phyloP scores from a whole-genome alignment of 2,329 filamentous ascomycete genomes.

The Aureobasidium sp. region DNA sequence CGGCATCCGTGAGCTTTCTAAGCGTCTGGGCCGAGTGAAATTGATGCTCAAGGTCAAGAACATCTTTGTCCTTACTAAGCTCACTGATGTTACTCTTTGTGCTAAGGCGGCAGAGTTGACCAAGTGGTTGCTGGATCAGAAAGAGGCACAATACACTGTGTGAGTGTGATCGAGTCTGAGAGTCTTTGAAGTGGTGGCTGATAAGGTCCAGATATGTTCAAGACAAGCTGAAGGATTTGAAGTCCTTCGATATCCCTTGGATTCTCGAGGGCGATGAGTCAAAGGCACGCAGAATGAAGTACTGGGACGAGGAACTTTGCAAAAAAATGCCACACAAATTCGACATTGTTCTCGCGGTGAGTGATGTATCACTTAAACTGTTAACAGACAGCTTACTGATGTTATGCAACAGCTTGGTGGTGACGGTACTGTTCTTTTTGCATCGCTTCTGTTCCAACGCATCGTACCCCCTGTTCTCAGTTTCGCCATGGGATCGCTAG shows the following conservation, averaged over 20 bases:
- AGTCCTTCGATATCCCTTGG: constrained; percentile 63
- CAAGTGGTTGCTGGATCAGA: constrained; percentile 66
- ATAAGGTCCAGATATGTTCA: constrained; percentile 52
- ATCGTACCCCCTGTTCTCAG: constrained; percentile 77
- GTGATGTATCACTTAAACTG: constrained; percentile 12
- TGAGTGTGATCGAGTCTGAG: constrained; percentile 32
- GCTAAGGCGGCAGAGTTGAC: constrained; percentile 66
- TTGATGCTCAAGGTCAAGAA: constrained; percentile 72
- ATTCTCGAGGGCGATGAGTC: constrained; percentile 54
- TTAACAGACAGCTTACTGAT: neutral
- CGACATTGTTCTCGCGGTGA: constrained; percentile 77
- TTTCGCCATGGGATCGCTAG: constrained; percentile 74
- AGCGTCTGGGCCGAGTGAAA: constrained; percentile 73
- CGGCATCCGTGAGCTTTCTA: constrained; percentile 83
- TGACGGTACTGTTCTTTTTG: constrained; percentile 80
- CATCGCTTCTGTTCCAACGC: constrained; percentile 85
- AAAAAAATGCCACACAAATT: constrained; percentile 72
- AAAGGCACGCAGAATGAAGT: constrained; percentile 55
- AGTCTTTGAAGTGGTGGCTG: neutral
- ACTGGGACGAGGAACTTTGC: constrained; percentile 78
- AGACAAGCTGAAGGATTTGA: constrained; percentile 60
- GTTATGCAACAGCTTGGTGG: constrained; percentile 49
- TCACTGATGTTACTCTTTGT: constrained; percentile 75
- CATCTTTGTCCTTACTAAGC: constrained; percentile 85
- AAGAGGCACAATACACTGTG: constrained; percentile 62